A percentile compares a stretch with the other conserved stretches of the same genome.
These are phyloP conservation scores for Coprinopsis marcescibilis DNA, from an alignment of 768 basidiomycete genomes.

Conservation along the genomic window DNA sequence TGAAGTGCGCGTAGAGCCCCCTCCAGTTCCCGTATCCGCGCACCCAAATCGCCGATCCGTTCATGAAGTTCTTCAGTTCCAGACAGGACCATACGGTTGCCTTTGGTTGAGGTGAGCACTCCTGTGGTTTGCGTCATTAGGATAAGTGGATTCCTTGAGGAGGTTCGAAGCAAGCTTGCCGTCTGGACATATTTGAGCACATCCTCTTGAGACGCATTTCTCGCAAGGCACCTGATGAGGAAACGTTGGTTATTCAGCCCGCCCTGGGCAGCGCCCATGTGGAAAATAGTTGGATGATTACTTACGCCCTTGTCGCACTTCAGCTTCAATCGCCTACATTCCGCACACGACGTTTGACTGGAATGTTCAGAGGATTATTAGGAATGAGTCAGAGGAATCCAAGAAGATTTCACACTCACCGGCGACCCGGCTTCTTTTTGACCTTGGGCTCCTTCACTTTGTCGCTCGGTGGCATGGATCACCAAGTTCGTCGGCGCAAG, in stretches of 20 bases:
- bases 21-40: conserved; percentile 59
- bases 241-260: conserved; percentile 8
- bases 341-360: conserved; percentile 47
- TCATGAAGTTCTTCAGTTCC: conserved; percentile 69
- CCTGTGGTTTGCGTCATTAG: conserved; percentile 27
- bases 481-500: too few relatives aligned
- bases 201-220: conserved; percentile 71
- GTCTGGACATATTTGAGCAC: conserved; percentile 71
- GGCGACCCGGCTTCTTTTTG: conserved; percentile 26
- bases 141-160: conserved; percentile 3
- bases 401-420: conserved; percentile 22
- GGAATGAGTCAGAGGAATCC: not conserved
- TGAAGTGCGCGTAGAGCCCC: conserved; percentile 48
- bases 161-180: conserved; percentile 32
- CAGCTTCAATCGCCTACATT: conserved; percentile 56
- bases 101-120: conserved; percentile 51
- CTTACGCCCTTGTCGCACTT: conserved; percentile 60
- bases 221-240: conserved; percentile 62
- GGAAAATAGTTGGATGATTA: too few relatives aligned
- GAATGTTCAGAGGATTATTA: conserved; percentile 29
- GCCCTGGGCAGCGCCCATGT: conserved; percentile 12
- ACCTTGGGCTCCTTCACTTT: conserved; percentile 22
- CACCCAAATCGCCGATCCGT: conserved; percentile 48
- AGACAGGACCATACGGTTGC: conserved; percentile 58
- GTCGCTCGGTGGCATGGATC: conserved; percentile 10